A percentile compares a stretch with the other conserved stretches of the same genome.
Conservation (phyloP, 2,329 filamentous ascomycete genomes). For the Pseudogymnoascus sp. region DNA sequence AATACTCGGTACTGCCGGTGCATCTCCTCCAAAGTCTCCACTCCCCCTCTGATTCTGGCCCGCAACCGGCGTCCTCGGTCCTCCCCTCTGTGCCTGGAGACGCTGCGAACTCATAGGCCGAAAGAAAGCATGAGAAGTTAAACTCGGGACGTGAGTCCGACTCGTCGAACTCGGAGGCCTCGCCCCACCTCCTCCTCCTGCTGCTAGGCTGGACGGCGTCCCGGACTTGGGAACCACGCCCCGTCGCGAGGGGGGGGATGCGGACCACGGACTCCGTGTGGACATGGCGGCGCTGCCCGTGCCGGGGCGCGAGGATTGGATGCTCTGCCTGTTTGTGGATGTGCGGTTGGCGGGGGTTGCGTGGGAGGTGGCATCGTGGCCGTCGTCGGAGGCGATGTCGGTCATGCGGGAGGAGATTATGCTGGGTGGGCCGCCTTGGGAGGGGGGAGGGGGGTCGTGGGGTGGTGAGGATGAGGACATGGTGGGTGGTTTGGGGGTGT, state of each 20-base stretch:
- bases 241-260: constrained; percentile 49
- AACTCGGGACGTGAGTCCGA: constrained; percentile 79
- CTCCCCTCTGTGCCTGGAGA: constrained; percentile 79
- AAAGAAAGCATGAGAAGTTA: constrained; percentile 88
- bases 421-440: constrained; percentile 34
- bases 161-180: constrained; percentile 61
- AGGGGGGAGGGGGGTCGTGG: neutral
- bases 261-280: constrained; percentile 41
- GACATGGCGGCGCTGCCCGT: constrained; percentile 47
- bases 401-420: constrained; percentile 49
- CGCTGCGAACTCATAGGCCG: constrained; percentile 94
- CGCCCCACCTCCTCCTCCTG: constrained; percentile 33
- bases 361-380: constrained; percentile 31
- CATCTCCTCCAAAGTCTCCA: constrained; percentile 37
- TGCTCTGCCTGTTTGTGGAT: constrained; percentile 31
- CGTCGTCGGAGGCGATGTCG: constrained; percentile 47
- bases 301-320: constrained; percentile 42
- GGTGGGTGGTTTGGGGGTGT: neutral
- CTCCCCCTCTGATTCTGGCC: constrained; percentile 27
- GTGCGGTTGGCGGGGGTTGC: constrained; percentile 28
- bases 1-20: constrained; percentile 30
- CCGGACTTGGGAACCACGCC: constrained; percentile 22
- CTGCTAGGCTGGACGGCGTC: neutral
- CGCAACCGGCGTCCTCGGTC: constrained; percentile 33
- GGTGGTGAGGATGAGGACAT: neutral